Base-by-base conservation (phyloP, 805 yeast genomes). In the Saturnispora sanitii region DNA sequence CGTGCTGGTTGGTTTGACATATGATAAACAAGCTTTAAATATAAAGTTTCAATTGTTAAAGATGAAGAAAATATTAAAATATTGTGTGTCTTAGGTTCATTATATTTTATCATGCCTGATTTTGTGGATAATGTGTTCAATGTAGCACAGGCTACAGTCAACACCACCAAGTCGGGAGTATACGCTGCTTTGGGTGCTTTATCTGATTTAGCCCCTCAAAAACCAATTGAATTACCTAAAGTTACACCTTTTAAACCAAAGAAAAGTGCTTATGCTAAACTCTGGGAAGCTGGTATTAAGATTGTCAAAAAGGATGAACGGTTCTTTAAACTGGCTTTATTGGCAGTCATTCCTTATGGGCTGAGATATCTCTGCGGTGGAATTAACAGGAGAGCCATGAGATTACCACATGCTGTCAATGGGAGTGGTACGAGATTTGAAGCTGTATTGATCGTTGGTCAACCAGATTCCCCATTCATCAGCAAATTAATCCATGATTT, bases 391-490 rank as follows among this genome's bases (percentile, higher is more conserved):
- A 33, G 35, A 17, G 42, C 42, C 6, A 3, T 34, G 18, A 28
- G 41, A 23, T 30, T 44, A 33, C 27, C 27, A 6, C 6, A 15
- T 5, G 38, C 42, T 20, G 27, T 28, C 42, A 35, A 25, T 33
- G 46, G 33, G 19, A 32, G 16, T n/a, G 78, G 78, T 45, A 82
- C 83, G 3, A 64, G 95, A 37, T 69, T 71, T 45, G 92, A 84
- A 50, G 90, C 82, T 7, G 74, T 85, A 3, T 62, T 86, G 17
- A 62, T 85, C 4, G 69, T 84, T 4, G 94, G 94, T 1, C 78
- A 86, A 1, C 87, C 88, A 2, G 67, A 75, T 2, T 90, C 82
- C 46, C 85, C 86, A 1, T 61, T 83, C 42, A 76, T 85, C 1
- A 68, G 83, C 43, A 66, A 78, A 38, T 61, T 85, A 23, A 83